These are phyloP conservation scores for Isabelozyma gotoi DNA, from an alignment of 805 yeast species.

Conservation along the genomic window DNA sequence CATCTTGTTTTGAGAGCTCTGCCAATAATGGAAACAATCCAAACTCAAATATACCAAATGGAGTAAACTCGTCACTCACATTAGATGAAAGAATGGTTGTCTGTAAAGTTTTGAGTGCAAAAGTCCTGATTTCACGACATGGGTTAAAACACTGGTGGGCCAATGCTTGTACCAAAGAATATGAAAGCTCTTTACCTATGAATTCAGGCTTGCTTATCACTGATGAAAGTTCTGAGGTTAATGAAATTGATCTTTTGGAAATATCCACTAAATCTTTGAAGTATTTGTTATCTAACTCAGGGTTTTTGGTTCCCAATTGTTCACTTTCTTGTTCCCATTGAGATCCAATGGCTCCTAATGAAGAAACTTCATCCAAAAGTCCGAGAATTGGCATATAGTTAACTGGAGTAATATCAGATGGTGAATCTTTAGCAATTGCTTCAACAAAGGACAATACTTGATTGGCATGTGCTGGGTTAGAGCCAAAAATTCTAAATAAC, in stretches of 20 bases:
- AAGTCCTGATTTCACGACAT: conserved; percentile 69
- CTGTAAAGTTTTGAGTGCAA: conserved; percentile 64
- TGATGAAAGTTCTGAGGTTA: conserved; percentile 54
- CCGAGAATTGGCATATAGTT: conserved; percentile 71
- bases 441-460: conserved; percentile 50
- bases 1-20: conserved; percentile 66
- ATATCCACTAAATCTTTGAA: conserved; percentile 51
- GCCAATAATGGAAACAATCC: conserved; percentile 74
- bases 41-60: conserved; percentile 61
- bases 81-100: conserved; percentile 45
- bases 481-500: conserved; percentile 47
- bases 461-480: conserved; percentile 41
- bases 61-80: conserved; percentile 38
- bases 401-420: conserved; percentile 38
- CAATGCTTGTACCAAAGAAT: conserved; percentile 74
- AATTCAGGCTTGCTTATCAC: conserved; percentile 32
- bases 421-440: conserved; percentile 29
- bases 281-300: conserved; percentile 39
- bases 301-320: conserved; percentile 41
- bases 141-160: conserved; percentile 91
- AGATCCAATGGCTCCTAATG: conserved; percentile 77
- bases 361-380: conserved; percentile 73
- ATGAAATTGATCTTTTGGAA: conserved; percentile 60
- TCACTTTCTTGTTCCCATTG: conserved; percentile 70
- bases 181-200: conserved; percentile 38